Base-by-base conservation (phyloP, 23 red algal genomes). In the Gracilariopsis chorda region DNA sequence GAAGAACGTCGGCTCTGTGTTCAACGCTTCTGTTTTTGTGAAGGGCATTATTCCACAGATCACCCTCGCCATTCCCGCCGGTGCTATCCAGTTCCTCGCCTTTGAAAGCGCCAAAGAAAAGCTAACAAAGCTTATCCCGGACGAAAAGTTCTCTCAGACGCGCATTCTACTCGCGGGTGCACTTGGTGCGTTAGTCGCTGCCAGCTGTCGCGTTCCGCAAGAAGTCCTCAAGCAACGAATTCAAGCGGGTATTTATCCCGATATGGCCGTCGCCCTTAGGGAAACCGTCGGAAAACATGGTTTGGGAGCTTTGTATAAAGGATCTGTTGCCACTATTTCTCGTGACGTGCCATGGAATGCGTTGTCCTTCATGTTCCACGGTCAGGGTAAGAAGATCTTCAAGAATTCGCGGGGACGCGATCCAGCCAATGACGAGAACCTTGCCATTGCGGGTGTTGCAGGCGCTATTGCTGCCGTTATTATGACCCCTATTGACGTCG, bases 261-360 rank as follows among this genome's bases (percentile, higher is more conserved):
- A 99, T 59, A 80, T 99, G 43, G 72, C 52, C 37, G 94, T 94
- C 39, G 97, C 93, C 11, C 58, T 99, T 21, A 86, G 63, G 39
- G 81, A 91, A 28, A 92, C 95, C 41, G 49, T 96, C 13, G 49
- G 77, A n/a, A 79, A 59, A 20, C 84, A 90, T 25, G 97, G 97
- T 7, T 30, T 88, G 37, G 56, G 52, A 11, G 93, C 87, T 14
- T 87, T 99, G 28, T 99, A 99, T 71, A 90, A 89, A 35, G 97
- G 97, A 36, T 90, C 81, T 55, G 44, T 93, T 44, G 97, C 97
- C 40, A 99, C 97, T 19, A 90, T 99, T 36, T 96, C 93, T 19
- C 86, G 97, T 28, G 97, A 99, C 67, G 93, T 99, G 17, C 97
- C 97, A 6, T 99, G 97, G 97, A 99, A 99, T 81, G 97, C 97